Evolutionary conservation across 768 basidiomycete genomes (phyloP), one percentile per base, ranked within the genome.

Genomic region (Cyathus striatus): DNA sequence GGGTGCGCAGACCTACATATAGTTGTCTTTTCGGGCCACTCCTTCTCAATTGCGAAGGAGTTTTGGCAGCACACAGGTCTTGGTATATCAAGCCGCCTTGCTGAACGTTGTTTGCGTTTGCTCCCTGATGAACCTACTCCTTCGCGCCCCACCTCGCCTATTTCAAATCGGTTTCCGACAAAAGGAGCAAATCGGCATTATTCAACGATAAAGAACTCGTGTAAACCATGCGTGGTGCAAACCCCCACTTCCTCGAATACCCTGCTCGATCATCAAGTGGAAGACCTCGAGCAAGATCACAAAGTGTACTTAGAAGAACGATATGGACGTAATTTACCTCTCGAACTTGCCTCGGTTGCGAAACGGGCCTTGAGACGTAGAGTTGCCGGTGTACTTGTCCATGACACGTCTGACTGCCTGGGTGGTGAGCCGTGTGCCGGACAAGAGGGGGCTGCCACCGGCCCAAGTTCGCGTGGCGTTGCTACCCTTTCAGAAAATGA

Each of bases 41-140:
- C 75, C 3, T 83, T 75, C 52, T 54, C 73, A 6, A 59, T 84
- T 5, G 91, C 90, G 6, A 95, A 89, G 58, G 76, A 91, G 60
- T 97, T 94, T 63, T 98, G 95, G 95, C 94, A 97, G 52, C 95
- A 97, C 59, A 81, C 86, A 0, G 95, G 95, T 0, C 67, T 86
- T 45, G 93, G 94, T 1, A 83, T 99, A 30, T 91, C 88, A 3
- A 92, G 89, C 47, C 82, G 95, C 5, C 65, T 86, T 16, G 92
- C 92, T 3, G 91, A 93, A 46, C 72, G 80, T 44, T 92, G 88
- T 56, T 70, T 98, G 33, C 70, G 80, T 22, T 67, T 90, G 52
- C 70, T 93, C 1, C 76, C 81, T 0, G 75, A 75, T 22, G 67
- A 69, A 23, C 27, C 57, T 23, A 52, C 53, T 18, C 60, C 58